Evolutionary conservation across 2,329 filamentous ascomycete species (phyloP).

Genomic region (Fusarium sp.): DNA sequence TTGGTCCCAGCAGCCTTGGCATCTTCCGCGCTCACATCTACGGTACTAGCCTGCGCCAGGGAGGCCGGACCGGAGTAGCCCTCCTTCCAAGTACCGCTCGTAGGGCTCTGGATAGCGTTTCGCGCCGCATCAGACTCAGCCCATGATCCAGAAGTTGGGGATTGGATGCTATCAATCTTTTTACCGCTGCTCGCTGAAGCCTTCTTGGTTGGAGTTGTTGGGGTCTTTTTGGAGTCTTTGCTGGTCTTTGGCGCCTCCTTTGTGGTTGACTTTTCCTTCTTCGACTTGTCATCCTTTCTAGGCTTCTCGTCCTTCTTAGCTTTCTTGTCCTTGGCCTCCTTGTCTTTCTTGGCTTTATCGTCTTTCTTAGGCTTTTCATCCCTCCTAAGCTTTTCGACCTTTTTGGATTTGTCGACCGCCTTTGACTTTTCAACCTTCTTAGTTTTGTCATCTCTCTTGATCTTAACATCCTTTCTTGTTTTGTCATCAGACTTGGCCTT

Average conservation of each 20-base stretch:
- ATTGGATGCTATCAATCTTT: constrained; percentile 56
- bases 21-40: constrained; percentile 53
- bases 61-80: constrained; percentile 25
- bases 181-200: constrained; percentile 14
- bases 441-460: background rate
- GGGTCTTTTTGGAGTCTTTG: constrained; percentile 23
- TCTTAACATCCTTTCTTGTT: background rate
- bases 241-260: constrained; percentile 9
- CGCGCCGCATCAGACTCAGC: constrained; percentile 46
- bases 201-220: constrained; percentile 24
- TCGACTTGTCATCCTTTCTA: constrained; percentile 51
- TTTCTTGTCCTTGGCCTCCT: background rate
- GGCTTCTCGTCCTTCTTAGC: background rate
- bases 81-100: constrained; percentile 58
- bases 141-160: constrained; percentile 62
- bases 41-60: constrained; percentile 35
- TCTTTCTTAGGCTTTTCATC: background rate
- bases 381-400: background rate
- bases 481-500: constrained; percentile 62
- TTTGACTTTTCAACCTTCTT: background rate
- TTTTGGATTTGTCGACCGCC: background rate
- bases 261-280: constrained; percentile 7
- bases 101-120: constrained; percentile 59
- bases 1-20: constrained; percentile 56
- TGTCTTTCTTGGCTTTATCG: background rate